Evolutionary conservation across 805 yeast species (phyloP).

Genomic region (Deakozyma indianensis): DNA sequence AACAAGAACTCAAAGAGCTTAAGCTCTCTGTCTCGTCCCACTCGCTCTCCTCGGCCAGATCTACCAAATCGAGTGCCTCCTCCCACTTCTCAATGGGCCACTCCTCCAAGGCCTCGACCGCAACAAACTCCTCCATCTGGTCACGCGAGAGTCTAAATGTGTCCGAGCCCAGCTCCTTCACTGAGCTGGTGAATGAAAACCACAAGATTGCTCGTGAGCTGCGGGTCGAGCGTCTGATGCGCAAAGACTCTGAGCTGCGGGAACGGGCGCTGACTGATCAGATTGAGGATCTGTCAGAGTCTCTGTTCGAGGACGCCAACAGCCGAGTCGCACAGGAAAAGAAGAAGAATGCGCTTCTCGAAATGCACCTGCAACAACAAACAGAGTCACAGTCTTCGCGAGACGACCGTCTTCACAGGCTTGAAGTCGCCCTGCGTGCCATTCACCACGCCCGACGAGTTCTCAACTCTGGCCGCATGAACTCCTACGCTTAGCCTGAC

Average conservation of each 20-base stretch:
- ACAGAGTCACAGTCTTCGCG: not conserved
- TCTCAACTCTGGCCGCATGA: not conserved
- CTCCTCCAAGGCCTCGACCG: not conserved
- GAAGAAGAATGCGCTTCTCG: not conserved
- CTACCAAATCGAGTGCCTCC: not conserved
- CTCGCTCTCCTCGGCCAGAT: not conserved
- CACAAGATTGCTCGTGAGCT: not conserved
- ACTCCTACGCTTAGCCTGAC: not conserved
- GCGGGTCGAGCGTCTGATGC: not conserved
- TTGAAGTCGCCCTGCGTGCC: conserved; percentile 1
- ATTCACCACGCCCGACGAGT: not conserved
- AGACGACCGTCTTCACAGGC: not conserved
- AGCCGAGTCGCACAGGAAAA: not conserved
- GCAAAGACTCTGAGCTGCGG: not conserved
- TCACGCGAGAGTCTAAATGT: not conserved
- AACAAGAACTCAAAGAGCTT: not conserved
- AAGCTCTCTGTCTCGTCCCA: not conserved
- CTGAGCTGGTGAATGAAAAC: not conserved
- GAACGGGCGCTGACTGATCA: not conserved
- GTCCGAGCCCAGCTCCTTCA: not conserved
- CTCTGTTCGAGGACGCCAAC: not conserved
- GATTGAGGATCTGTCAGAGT: not conserved
- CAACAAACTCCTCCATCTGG: not conserved
- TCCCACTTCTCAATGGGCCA: not conserved
- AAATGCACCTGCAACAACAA: not conserved